Evolutionary conservation across 1,139 yeast species (phyloP), one percentile per base, ranked within the genome.

Genomic region (Zygosaccharomyces pseudobailii): DNA sequence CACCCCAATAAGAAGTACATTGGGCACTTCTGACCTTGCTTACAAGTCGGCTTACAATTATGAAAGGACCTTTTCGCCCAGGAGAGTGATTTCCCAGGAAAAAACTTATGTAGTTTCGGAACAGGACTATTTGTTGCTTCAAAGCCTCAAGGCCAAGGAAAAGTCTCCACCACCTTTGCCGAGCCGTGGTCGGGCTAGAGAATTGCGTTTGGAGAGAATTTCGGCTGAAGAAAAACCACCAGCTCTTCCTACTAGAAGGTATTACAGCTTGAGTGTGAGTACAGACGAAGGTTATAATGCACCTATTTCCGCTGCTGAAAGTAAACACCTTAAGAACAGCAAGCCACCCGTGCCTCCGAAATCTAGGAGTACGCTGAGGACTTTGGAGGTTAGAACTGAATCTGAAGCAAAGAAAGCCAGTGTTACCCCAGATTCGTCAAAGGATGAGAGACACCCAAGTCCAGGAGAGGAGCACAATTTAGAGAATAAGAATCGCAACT

Each of bases 41-140:
- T 68, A 62, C 41, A 59, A 58, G 44, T 66, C 71, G 31, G 72
- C 72, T 0, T 70, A 69, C 44, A 70, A 67, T 46, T 70, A 65
- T 50, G 71, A 69, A 30, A 63, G 60, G 51, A 60, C 68, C 1
- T 57, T 59, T 34, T 57, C 56, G 6, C 59, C 63, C 6, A 52
- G 49, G 44, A 22, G 23, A 20, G 30, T 23, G 9, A 23, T 35
- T 4, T 22, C n/a, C n/a, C 30, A 13, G 19, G 28, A 39, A 8
- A 48, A 42, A 30, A 49, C 48, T 6, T 63, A 51, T 36, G 40
- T 55, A 3, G 53, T 63, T 5, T 58, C 65, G 1, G 61, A 59
- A 40, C 66, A 61, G 24, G 68, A 64, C 35, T 64, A 57, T 43
- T 36, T 52, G 10, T 42, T 64, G 13, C 44, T 64, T 28, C 62